Percentiles rank a stretch among this genome's conserved stretches.
These are phyloP conservation scores for Leccinum disarticulatum DNA, from an alignment of 768 basidiomycete species.

Conservation along the genomic window DNA sequence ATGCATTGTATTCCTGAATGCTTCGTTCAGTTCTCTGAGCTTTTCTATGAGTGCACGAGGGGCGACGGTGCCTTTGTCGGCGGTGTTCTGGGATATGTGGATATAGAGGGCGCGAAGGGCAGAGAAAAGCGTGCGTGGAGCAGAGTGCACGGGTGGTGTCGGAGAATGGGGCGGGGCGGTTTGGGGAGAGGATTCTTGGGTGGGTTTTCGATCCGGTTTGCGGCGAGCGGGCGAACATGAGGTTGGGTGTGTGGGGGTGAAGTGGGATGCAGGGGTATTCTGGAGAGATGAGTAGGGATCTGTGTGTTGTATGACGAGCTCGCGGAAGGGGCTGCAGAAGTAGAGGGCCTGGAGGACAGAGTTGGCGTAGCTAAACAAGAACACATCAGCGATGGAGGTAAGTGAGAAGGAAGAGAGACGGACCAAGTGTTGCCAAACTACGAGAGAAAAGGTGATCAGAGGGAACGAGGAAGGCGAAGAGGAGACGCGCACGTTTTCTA, in stretches of 20 bases:
- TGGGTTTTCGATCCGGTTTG: slow-evolving; percentile 56
- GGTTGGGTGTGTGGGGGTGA: slow-evolving; percentile 18
- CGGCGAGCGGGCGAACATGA: slow-evolving; percentile 44
- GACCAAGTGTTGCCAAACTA: slow-evolving; percentile 98
- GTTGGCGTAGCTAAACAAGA: slow-evolving; percentile 80
- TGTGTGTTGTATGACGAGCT: slow-evolving; percentile 74
- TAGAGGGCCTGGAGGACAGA: slow-evolving; percentile 98
- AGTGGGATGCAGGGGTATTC: slow-evolving; percentile 31
- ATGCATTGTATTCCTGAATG: slow-evolving; percentile 89
- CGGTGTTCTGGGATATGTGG: slow-evolving; percentile 76
- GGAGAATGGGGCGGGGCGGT: slow-evolving; percentile 31
- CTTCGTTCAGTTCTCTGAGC: slow-evolving; percentile 88
- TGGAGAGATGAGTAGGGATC: slow-evolving; percentile 48
- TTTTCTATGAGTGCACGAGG: slow-evolving; percentile 93
- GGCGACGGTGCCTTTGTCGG: slow-evolving; percentile 80
- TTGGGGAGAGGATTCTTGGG: slow-evolving; percentile 33
- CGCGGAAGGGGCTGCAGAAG: slow-evolving; percentile 91
- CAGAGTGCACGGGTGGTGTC: slow-evolving; percentile 49
- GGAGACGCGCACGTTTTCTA: slow-evolving; percentile 81
- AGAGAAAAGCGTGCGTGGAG: slow-evolving; percentile 80
- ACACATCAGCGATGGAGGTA: slow-evolving; percentile 19
- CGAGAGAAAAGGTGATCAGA: slow-evolving; percentile 8
- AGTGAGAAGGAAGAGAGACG: slow-evolving; percentile 19
- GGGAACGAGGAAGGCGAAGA: slow-evolving; percentile 3
- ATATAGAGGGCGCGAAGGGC: slow-evolving; percentile 91